Evolutionary conservation across 2,329 filamentous ascomycete genomes (phyloP).

Genomic region (Colletotrichum acutatum): DNA sequence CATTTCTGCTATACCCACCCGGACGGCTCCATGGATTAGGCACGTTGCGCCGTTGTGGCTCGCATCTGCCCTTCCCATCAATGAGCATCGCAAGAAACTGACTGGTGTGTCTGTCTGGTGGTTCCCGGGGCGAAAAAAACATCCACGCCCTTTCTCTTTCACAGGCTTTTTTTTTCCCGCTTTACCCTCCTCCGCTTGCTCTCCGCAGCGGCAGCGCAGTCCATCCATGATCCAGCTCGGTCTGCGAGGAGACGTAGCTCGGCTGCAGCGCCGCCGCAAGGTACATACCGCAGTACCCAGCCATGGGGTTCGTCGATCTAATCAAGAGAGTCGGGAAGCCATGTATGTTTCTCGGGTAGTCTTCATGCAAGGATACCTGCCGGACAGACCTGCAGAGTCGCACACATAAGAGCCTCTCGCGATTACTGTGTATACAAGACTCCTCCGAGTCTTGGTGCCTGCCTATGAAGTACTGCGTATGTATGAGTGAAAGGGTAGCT

Average conservation of each 20-base stretch:
- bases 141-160: conserved; percentile 11
- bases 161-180: background rate
- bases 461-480: background rate
- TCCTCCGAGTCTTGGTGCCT: background rate
- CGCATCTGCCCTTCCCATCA: conserved; percentile 23
- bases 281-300: conserved; percentile 1
- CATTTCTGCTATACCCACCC: conserved; percentile 23
- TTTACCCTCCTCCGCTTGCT: background rate
- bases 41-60: conserved; percentile 31
- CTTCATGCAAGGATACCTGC: conserved; percentile 30
- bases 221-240: conserved; percentile 20
- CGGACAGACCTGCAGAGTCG: conserved; percentile 19
- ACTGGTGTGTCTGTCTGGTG: background rate
- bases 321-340: conserved; percentile 24
- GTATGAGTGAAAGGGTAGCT: conserved; percentile 18
- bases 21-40: conserved; percentile 31
- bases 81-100: background rate
- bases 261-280: conserved; percentile 11
- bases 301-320: conserved; percentile 34
- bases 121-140: background rate
- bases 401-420: conserved; percentile 33
- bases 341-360: background rate
- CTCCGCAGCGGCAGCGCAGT: conserved; percentile 2
- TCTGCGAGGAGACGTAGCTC: conserved; percentile 26
- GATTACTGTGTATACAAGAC: conserved; percentile 9